Evolutionary conservation across 345 rosid genomes (phyloP), one percentile per base, ranked within the genome.

Genomic region (Arabis hirsuta): DNA sequence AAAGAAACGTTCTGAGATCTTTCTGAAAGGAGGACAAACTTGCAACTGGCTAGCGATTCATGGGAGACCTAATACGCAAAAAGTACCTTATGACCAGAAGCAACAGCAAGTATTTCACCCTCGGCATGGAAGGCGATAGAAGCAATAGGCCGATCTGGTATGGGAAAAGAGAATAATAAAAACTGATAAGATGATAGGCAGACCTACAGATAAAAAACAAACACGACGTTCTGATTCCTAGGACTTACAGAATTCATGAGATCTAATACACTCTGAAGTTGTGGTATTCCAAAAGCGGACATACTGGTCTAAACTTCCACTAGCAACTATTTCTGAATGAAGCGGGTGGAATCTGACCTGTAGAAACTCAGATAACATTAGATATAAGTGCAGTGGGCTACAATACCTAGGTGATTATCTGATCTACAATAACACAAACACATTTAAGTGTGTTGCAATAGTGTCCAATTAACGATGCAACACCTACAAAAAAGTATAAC

Each of bases 231-330:
- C 68, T 19, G 10, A 27, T 7, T 43, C 32, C 29, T 31, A 72
- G 45, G 24, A 77, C 78, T 71, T 89, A 89, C 96, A 84, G 79
- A 89, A 89, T 81, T 87, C 89, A 78, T 82, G 88, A 67, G 87
- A 83, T 71, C 86, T 87, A 54, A 84, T 78, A 60, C 92, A 89
- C 77, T 82, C 92, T 2, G 88, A 65, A 19, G 88, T 85, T 74
- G 77, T 87, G 76, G 92, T 84, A 83, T 87, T 82, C 96, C 96
- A 89, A 56, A 87, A 81, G 80, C 90, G 89, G 76, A 89, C 92
- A 79, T 89, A 88, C 56, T 83, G 86, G 81, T 89, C 96, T 82
- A 89, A 87, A 81, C 96, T 89, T 75, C 96, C 92, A 83, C 92
- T 89, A 56, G 96, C 96, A 82, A 89, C 84, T 74, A 89, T 84